These are phyloP conservation scores for Ogataea henricii DNA, from an alignment of 805 yeast species.

Conservation along the genomic window DNA sequence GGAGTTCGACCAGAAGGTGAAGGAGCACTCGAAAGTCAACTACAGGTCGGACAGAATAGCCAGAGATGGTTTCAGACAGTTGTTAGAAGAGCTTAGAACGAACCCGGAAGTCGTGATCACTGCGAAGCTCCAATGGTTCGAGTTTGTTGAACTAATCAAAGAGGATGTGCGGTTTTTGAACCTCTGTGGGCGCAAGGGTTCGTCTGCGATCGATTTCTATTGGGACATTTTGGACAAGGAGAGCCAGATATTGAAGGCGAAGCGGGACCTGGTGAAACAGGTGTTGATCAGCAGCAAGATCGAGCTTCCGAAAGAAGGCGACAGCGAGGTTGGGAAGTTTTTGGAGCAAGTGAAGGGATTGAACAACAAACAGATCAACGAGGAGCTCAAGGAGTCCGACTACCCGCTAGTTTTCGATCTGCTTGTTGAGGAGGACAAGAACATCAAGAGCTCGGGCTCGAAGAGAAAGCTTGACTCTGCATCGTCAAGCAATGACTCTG, in stretches of 20 bases:
- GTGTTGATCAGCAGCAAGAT: constrained; percentile 37
- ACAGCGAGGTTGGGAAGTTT: constrained; percentile 20
- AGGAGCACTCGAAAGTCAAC: constrained; percentile 41
- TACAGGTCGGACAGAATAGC: constrained; percentile 64
- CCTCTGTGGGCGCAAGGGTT: constrained; percentile 74
- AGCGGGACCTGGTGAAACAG: constrained; percentile 60
- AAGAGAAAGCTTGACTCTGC: neutral
- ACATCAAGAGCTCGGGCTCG: constrained; percentile 7
- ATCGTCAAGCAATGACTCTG: neutral
- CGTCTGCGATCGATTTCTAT: constrained; percentile 73
- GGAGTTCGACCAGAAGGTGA: constrained; percentile 32
- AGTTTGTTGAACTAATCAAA: constrained; percentile 51
- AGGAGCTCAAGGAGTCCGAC: constrained; percentile 20
- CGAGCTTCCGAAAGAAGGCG: constrained; percentile 17
- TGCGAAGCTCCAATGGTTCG: constrained; percentile 62
- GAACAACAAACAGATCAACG: constrained; percentile 11
- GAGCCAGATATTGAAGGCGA: constrained; percentile 53
- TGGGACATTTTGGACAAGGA: constrained; percentile 72
- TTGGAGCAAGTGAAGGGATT: constrained; percentile 10
- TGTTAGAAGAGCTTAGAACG: constrained; percentile 42
- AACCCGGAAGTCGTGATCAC: constrained; percentile 34
- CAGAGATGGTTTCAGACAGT: constrained; percentile 55
- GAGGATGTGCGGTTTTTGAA: constrained; percentile 58
- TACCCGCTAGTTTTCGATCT: constrained; percentile 21
- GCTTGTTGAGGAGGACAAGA: constrained; percentile 19